Conservation (phyloP, 257 asterid genomes). For the Scutellaria barbata region DNA sequence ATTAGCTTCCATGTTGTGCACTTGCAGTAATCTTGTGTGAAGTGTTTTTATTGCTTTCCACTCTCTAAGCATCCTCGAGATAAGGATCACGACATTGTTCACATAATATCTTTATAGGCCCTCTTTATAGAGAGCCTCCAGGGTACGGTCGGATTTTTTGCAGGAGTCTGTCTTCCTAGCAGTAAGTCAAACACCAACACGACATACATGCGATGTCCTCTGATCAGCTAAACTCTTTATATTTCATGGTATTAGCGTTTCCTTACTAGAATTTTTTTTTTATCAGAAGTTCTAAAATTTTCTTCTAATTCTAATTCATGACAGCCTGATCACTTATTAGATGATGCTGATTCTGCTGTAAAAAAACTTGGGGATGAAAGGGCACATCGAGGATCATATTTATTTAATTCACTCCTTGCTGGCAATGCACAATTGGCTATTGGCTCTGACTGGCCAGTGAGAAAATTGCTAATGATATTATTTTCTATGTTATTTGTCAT, state of each 20-base stretch:
- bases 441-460: slow-evolving; percentile 99
- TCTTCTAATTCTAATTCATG: slow-evolving; percentile 32
- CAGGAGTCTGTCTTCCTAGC: too few species aligned
- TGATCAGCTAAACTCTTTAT: background rate
- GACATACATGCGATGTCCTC: background rate
- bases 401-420: slow-evolving; percentile 69
- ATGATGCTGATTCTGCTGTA: slow-evolving; percentile 83
- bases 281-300: slow-evolving; percentile 12
- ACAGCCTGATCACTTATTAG: slow-evolving; percentile 93
- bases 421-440: slow-evolving; percentile 71
- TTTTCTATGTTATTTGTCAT: background rate
- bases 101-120: too few species aligned
- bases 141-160: too few species aligned
- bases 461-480: slow-evolving; percentile 33
- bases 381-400: slow-evolving; percentile 73
- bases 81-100: too few species aligned
- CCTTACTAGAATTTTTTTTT: slow-evolving; percentile 22
- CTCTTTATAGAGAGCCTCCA: too few species aligned
- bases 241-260: slow-evolving; percentile 9
- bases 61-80: too few species aligned
- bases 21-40: too few species aligned
- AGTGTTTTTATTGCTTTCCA: too few species aligned
- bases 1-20: too few species aligned
- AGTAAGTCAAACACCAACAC: too few species aligned
- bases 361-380: slow-evolving; percentile 81